Conservation (phyloP, 345 rosid species). For the Euphorbia lathyris region DNA sequence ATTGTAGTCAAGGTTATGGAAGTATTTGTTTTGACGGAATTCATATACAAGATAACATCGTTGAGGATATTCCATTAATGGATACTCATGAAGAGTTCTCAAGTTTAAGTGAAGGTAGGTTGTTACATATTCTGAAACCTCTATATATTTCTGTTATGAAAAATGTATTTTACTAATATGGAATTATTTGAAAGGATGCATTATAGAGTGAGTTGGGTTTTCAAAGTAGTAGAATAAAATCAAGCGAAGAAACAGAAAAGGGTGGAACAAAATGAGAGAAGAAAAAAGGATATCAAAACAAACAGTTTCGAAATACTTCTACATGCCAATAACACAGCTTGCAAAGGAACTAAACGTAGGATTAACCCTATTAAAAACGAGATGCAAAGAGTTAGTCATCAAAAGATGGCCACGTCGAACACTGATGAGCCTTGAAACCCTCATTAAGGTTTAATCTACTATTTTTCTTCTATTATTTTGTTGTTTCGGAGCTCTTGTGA, state of each 20-base stretch:
- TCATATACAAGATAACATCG: no score
- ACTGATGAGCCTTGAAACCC: slow-evolving; percentile 54
- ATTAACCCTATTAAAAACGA: slow-evolving; percentile 50
- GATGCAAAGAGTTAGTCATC: slow-evolving; percentile 59
- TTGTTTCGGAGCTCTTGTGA: slow-evolving; percentile 55
- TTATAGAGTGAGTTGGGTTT: no score
- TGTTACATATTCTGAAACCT: no score
- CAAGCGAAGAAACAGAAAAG: background rate
- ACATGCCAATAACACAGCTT: slow-evolving; percentile 62
- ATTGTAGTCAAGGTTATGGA: no score
- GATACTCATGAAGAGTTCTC: slow-evolving; percentile 16
- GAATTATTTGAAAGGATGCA: no score
- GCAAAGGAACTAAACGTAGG: slow-evolving; percentile 64
- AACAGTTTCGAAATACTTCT: slow-evolving; percentile 36
- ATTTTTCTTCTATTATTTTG: no score
- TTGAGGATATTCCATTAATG: no score
- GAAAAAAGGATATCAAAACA: slow-evolving; percentile 32
- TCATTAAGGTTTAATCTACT: no score
- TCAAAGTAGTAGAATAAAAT: background rate
- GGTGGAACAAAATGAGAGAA: slow-evolving; percentile 12
- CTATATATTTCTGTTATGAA: no score
- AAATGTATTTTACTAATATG: no score
- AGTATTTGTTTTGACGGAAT: no score
- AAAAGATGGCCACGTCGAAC: slow-evolving; percentile 64
- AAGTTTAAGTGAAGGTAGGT: no score